Percentiles rank a stretch among this genome's conserved stretches.
Conservation (phyloP, 495 filamentous ascomycete genomes). For the Diplogelasinospora grovesii region DNA sequence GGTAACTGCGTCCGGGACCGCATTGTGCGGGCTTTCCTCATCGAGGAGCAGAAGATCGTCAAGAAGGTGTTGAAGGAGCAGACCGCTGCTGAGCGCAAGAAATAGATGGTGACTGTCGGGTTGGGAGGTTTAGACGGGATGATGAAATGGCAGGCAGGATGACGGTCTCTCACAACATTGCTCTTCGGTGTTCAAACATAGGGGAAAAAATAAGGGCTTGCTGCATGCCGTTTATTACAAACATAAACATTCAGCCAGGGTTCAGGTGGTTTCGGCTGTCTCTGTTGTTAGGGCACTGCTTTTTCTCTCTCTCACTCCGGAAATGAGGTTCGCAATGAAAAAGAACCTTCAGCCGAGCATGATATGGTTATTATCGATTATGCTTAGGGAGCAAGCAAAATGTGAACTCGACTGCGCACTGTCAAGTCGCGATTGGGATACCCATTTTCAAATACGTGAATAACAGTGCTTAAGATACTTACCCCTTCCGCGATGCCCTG, state of each 20-base stretch:
- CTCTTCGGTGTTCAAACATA: constrained; percentile 46
- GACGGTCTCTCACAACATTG: constrained; percentile 45
- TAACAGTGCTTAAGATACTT: too few species aligned
- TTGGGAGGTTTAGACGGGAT: too few species aligned
- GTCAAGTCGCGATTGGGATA: constrained; percentile 3
- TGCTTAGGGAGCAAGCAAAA: too few species aligned
- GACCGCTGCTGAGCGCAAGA: constrained; percentile 63
- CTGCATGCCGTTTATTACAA: constrained; percentile 43
- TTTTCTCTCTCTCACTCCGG: constrained; percentile 38
- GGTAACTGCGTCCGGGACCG: constrained; percentile 98
- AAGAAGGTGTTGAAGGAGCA: constrained; percentile 98
- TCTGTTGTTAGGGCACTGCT: constrained; percentile 44
- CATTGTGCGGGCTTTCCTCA: constrained; percentile 93
- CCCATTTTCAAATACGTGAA: too few species aligned
- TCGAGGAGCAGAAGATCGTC: constrained; percentile 99
- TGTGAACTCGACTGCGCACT: constrained; percentile 4
- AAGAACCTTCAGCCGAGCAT: constrained; percentile 29
- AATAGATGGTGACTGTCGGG: constrained; percentile 38
- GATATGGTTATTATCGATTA: too few species aligned
- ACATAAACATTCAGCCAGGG: constrained; percentile 34
- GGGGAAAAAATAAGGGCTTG: constrained; percentile 42
- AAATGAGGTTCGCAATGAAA: constrained; percentile 34
- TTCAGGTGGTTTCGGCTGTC: constrained; percentile 30
- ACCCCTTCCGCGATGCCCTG: too few species aligned
- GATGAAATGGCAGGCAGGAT: constrained; percentile 23